A percentile compares a stretch with the other conserved stretches of the same genome.
These are phyloP conservation scores for Candolleomyces aberdarensis DNA, from an alignment of 768 basidiomycete species.

Conservation along the genomic window DNA sequence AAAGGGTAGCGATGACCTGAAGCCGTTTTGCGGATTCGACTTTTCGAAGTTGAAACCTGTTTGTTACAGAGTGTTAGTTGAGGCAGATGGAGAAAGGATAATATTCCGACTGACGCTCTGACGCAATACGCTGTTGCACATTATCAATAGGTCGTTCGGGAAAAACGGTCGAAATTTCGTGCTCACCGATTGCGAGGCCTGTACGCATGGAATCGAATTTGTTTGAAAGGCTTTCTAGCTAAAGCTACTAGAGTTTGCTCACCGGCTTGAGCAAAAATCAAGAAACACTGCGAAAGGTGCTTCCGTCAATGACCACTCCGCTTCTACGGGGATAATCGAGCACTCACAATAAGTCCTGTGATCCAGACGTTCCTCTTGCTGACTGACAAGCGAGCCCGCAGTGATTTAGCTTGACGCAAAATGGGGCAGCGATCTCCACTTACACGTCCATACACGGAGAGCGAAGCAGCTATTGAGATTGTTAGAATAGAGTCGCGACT, in stretches of 20 bases:
- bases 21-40: slow-evolving; percentile 32
- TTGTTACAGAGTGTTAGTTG: not conserved
- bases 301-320: not conserved
- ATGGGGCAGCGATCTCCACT: slow-evolving; percentile 5
- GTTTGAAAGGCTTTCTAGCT: not conserved
- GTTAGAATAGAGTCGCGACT: not conserved
- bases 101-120: slow-evolving; percentile 33
- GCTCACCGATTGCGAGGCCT: slow-evolving; percentile 11
- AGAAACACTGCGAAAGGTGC: slow-evolving; percentile 27
- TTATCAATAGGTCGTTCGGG: not conserved
- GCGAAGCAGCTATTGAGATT: slow-evolving; percentile 43
- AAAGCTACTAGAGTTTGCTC: slow-evolving; percentile 7
- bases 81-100: not conserved
- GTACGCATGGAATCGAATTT: slow-evolving; percentile 26
- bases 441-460: slow-evolving; percentile 64
- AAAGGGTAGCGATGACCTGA: slow-evolving; percentile 44
- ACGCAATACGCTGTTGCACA: slow-evolving; percentile 37
- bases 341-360: slow-evolving; percentile 44
- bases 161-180: slow-evolving; percentile 23
- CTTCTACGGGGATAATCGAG: not conserved
- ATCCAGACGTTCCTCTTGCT: slow-evolving; percentile 49
- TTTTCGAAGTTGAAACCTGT: slow-evolving; percentile 33
- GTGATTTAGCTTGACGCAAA: slow-evolving; percentile 3
- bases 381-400: slow-evolving; percentile 30
- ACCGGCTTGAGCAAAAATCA: slow-evolving; percentile 46